Base-by-base conservation (phyloP, 176 grass and related monocot species). In the Carex kokanica region DNA sequence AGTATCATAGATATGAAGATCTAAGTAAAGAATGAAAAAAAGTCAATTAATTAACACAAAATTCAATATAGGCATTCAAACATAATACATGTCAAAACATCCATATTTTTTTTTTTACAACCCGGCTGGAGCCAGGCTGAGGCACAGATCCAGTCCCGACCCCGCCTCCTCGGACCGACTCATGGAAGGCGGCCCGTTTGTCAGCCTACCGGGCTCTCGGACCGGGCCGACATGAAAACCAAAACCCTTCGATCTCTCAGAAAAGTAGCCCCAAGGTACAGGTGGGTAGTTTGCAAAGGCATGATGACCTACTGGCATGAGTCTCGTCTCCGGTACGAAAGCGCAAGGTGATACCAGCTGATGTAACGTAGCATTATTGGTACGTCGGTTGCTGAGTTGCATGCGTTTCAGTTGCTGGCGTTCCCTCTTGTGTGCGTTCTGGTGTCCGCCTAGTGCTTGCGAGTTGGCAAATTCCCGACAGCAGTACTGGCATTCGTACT, bases 361-460 rank as follows among this genome's bases (percentile, higher is more conserved):
- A 65, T 86, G 85, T 2, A 83, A 69, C 31, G 13, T 14, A 5
- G 41, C 57, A 43, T 14, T 20, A 64, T 20, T 10, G 15, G 60
- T 6, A 8, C 67, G 59, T 9, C n/a, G 88, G 17, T 17, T 64
- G 63, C 24, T 84, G 34, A 90, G 54, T 15, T 88, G 79, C 51
- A 83, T 87, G 29, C 90, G 90, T 83, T 91, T 91, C 45, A 86
- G 83, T 63, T 87, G 87, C 84, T 86, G 88, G 3, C 92, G 89
- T 85, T 90, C 91, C 72, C 86, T 90, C 84, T 94, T 94, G 90
- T 91, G 90, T 21, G 90, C 90, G 65, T 91, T 91, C 74, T 91
- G 90, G 80, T 91, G 90, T 4, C 90, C 90, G 9, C 90, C 90
- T 17, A 91, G 52, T 21, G 89, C 89, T 64, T 91, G 91, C 68